phyloP scores from a whole-genome alignment of 805 yeast genomes.

The Cyberlindnera bimundalis region DNA sequence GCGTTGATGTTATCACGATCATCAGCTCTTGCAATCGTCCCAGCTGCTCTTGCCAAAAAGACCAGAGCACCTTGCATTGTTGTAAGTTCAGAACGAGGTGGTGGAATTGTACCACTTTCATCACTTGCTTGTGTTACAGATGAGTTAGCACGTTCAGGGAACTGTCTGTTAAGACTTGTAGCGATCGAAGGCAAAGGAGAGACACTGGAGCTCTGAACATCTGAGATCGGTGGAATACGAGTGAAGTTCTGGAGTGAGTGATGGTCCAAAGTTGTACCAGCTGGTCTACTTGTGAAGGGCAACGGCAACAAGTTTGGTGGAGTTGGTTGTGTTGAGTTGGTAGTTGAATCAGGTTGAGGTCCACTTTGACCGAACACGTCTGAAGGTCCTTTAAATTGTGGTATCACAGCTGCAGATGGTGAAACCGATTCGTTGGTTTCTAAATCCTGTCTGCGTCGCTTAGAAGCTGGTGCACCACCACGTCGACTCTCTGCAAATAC shows the following conservation, averaged over 20 bases:
- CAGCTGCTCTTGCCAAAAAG: constrained; percentile 76
- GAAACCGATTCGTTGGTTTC: constrained; percentile 16
- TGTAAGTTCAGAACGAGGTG: constrained; percentile 24
- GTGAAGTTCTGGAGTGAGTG: constrained; percentile 6
- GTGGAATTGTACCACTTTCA: constrained; percentile 18
- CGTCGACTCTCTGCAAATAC: constrained; percentile 59
- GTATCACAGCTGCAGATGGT: background rate
- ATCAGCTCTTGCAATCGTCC: constrained; percentile 67
- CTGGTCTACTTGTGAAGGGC: constrained; percentile 5
- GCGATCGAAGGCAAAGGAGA: constrained; percentile 5
- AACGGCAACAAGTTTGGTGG: constrained; percentile 5
- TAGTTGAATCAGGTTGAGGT: background rate
- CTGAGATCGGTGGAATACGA: background rate
- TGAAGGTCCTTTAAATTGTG: background rate
- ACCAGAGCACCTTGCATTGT: constrained; percentile 61
- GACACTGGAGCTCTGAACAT: background rate
- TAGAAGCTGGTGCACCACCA: constrained; percentile 37
- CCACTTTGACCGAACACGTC: background rate
- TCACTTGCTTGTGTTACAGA: constrained; percentile 15
- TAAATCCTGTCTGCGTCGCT: constrained; percentile 25
- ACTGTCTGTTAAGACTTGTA: constrained; percentile 2
- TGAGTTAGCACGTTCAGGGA: constrained; percentile 13
- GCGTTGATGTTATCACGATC: constrained; percentile 60
- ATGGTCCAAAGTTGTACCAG: constrained; percentile 10
- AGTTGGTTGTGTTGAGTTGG: background rate